A percentile compares a stretch with the other conserved stretches of the same genome.
Evolutionary conservation across 768 basidiomycete species (phyloP).

Genomic region (Macrocybe gigantea): DNA sequence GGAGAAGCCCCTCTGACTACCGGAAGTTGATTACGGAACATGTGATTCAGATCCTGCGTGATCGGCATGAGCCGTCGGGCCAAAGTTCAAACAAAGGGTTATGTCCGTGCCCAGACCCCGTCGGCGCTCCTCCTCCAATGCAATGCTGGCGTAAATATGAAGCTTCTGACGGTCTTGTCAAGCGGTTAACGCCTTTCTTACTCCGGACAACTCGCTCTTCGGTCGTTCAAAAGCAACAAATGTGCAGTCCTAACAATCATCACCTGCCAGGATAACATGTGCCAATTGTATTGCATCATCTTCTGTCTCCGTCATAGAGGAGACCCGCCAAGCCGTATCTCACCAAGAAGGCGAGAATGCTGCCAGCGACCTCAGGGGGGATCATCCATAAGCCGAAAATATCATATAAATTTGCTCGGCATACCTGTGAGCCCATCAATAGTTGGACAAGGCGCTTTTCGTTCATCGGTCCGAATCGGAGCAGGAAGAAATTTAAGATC

Average conservation of each 20-base stretch:
- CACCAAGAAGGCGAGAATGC: conserved; percentile 75
- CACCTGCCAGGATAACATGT: no score
- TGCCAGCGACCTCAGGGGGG: conserved; percentile 56
- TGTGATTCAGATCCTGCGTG: conserved; percentile 34
- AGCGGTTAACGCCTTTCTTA: no score
- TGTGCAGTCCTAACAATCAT: no score
- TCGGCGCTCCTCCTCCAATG: conserved; percentile 11
- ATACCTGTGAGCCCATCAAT: conserved; percentile 72
- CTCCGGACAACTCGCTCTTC: no score
- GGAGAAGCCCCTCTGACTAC: conserved; percentile 15
- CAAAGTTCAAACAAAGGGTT: conserved; percentile 1
- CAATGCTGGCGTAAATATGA: no score
- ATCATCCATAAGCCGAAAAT: not conserved
- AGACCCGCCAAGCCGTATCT: conserved; percentile 87
- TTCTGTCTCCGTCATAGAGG: conserved; percentile 88
- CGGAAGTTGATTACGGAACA: conserved; percentile 22
- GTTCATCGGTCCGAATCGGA: conserved; percentile 77
- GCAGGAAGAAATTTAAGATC: conserved; percentile 79
- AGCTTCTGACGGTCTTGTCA: no score
- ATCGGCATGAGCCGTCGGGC: conserved; percentile 8
- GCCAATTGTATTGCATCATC: conserved; percentile 30
- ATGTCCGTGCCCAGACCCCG: conserved; percentile 5
- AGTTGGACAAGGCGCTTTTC: conserved; percentile 75
- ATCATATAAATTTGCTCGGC: conserved; percentile 6
- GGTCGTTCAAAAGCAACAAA: no score